Evolutionary conservation across 768 basidiomycete species (phyloP).

Genomic region (Tricholoma furcatifolium): DNA sequence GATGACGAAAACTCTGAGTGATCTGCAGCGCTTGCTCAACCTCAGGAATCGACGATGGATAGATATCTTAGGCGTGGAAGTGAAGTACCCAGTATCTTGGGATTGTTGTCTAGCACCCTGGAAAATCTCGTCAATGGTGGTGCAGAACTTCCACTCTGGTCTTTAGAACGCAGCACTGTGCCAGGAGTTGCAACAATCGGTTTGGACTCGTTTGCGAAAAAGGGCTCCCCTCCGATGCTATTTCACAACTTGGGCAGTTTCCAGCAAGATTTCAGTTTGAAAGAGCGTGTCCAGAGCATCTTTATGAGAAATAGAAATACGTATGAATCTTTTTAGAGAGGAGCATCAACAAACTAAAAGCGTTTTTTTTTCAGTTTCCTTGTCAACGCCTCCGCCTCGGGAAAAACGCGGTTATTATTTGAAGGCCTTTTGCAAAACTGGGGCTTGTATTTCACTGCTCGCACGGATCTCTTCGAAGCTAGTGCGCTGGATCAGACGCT

Average conservation of each 20-base stretch:
- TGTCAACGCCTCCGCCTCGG: constrained; percentile 1
- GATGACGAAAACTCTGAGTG: no score
- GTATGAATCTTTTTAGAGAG: background rate
- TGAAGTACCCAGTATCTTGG: background rate
- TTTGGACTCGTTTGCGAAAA: background rate
- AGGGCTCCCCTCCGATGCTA: background rate
- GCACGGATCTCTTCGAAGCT: background rate
- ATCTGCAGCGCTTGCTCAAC: background rate
- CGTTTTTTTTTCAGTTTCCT: background rate
- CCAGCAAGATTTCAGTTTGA: background rate
- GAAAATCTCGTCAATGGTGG: background rate
- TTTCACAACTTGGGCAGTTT: background rate
- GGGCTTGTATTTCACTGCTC: constrained; percentile 5
- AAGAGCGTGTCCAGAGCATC: background rate
- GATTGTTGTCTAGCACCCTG: background rate
- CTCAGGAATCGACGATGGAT: background rate
- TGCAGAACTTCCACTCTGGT: background rate
- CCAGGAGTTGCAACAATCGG: background rate
- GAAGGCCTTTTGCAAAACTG: constrained; percentile 10
- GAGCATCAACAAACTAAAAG: background rate
- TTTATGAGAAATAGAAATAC: background rate
- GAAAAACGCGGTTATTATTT: constrained; percentile 6
- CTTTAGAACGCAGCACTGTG: background rate
- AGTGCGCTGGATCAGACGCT: background rate
- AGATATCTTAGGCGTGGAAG: no score